Evolutionary conservation across 805 yeast species (phyloP).

Genomic region (Metschnikowia amazonensis): DNA sequence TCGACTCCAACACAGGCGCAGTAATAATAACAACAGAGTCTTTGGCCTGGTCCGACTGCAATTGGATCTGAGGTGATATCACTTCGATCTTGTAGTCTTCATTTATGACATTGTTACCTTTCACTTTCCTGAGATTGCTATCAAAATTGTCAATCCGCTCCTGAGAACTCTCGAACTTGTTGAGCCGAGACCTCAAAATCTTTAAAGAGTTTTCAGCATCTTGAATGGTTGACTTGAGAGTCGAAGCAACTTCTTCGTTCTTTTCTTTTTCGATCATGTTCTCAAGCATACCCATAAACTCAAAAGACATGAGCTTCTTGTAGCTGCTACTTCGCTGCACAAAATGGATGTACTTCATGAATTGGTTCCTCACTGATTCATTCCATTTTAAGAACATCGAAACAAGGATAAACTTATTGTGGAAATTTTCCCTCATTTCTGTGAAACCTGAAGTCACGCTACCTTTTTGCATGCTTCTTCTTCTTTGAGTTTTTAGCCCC

Average conservation of each 20-base stretch:
- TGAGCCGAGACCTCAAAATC: neutral
- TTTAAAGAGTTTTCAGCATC: neutral
- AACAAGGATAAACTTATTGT: slow-evolving; percentile 36
- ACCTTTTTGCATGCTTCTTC: slow-evolving; percentile 8
- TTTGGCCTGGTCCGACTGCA: slow-evolving; percentile 35
- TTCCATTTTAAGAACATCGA: slow-evolving; percentile 44
- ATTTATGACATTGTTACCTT: slow-evolving; percentile 27
- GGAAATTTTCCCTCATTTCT: slow-evolving; percentile 20
- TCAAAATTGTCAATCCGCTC: slow-evolving; percentile 32
- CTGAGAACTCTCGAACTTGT: slow-evolving; percentile 11
- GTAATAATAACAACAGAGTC: slow-evolving; percentile 65
- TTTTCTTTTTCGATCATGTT: slow-evolving; percentile 25
- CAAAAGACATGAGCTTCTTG: slow-evolving; percentile 32
- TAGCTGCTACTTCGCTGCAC: slow-evolving; percentile 28
- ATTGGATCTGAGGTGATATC: slow-evolving; percentile 42
- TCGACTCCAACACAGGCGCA: slow-evolving; percentile 66
- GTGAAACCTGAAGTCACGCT: slow-evolving; percentile 7
- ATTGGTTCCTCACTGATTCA: slow-evolving; percentile 29
- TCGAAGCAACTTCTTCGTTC: slow-evolving; percentile 49
- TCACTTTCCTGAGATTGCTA: slow-evolving; percentile 23
- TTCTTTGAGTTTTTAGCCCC: slow-evolving; percentile 6
- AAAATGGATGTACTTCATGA: slow-evolving; percentile 36
- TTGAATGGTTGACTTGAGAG: slow-evolving; percentile 7
- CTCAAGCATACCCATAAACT: slow-evolving; percentile 32
- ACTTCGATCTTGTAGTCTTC: slow-evolving; percentile 39